These are phyloP conservation scores for Globisporangium spiculum DNA, from an alignment of 352 stramenopile genomes.

Conservation along the genomic window DNA sequence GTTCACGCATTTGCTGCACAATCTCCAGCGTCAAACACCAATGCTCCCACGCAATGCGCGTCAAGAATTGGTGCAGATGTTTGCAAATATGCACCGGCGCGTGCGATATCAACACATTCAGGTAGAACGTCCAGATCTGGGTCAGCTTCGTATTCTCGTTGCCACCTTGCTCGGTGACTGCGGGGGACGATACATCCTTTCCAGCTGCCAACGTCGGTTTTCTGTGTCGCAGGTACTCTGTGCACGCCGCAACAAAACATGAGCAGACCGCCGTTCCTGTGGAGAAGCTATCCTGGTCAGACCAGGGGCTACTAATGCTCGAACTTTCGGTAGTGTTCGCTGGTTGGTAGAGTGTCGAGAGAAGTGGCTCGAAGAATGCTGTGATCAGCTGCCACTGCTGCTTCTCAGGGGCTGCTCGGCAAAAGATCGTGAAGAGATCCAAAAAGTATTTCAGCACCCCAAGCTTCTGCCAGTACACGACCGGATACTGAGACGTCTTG, in stretches of 20 bases:
- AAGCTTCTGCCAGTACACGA: slow-evolving; percentile 68
- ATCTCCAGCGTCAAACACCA: slow-evolving; percentile 82
- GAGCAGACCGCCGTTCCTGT: slow-evolving; percentile 76
- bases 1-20: slow-evolving; percentile 80
- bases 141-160: slow-evolving; percentile 53
- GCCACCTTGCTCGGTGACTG: slow-evolving; percentile 1
- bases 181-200: background rate
- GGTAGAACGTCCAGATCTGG: slow-evolving; percentile 80
- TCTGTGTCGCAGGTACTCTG: slow-evolving; percentile 60
- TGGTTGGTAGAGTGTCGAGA: slow-evolving; percentile 79
- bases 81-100: slow-evolving; percentile 78
- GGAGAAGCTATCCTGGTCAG: slow-evolving; percentile 64
- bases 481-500: slow-evolving; percentile 30
- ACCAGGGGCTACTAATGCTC: slow-evolving; percentile 64
- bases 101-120: slow-evolving; percentile 68
- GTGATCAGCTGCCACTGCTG: slow-evolving; percentile 71
- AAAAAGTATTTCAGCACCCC: slow-evolving; percentile 76
- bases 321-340: slow-evolving; percentile 67
- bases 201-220: background rate
- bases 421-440: slow-evolving; percentile 75
- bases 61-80: slow-evolving; percentile 79
- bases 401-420: slow-evolving; percentile 48
- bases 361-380: slow-evolving; percentile 73
- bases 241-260: slow-evolving; percentile 75
- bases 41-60: slow-evolving; percentile 75